These are phyloP conservation scores for Begonia masoniana DNA, from an alignment of 306 rosid genomes.

Conservation along the genomic window DNA sequence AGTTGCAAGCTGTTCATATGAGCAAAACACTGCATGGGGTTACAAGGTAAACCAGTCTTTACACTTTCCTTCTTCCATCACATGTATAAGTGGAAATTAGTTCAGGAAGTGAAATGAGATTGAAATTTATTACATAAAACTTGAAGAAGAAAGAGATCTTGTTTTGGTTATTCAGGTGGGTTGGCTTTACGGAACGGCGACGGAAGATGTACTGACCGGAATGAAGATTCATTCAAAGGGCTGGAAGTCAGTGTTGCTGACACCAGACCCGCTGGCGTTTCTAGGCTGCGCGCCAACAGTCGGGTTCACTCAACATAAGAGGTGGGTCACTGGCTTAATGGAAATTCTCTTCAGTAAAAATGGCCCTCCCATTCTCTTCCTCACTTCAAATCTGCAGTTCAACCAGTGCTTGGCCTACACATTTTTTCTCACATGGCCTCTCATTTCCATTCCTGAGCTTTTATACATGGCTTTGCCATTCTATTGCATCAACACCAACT, in stretches of 20 bases:
- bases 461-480: constrained; percentile 17
- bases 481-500: constrained; percentile 19
- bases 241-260: constrained; percentile 12
- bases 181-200: constrained; percentile 20
- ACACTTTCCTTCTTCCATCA: too few species aligned
- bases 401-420: constrained; percentile 16
- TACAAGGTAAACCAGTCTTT: constrained; percentile 4
- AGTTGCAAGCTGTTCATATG: constrained; percentile 13
- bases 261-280: constrained; percentile 14
- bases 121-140: too few species aligned
- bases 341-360: constrained; percentile 13
- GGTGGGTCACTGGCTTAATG: constrained; percentile 18
- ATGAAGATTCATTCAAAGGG: constrained; percentile 16
- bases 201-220: constrained; percentile 21
- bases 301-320: constrained; percentile 13
- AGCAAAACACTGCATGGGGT: constrained; percentile 10
- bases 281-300: constrained; percentile 11
- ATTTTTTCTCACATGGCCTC: constrained; percentile 6
- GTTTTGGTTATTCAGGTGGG: constrained; percentile 11
- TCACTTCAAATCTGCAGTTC: constrained; percentile 10
- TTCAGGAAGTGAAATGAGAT: too few species aligned
- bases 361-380: constrained; percentile 4
- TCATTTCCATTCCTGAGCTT: constrained; percentile 10
- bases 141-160: too few species aligned
- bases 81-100: too few species aligned